Evolutionary conservation across 495 filamentous ascomycete genomes (phyloP).

Genomic region (Bathelium albidoporum): DNA sequence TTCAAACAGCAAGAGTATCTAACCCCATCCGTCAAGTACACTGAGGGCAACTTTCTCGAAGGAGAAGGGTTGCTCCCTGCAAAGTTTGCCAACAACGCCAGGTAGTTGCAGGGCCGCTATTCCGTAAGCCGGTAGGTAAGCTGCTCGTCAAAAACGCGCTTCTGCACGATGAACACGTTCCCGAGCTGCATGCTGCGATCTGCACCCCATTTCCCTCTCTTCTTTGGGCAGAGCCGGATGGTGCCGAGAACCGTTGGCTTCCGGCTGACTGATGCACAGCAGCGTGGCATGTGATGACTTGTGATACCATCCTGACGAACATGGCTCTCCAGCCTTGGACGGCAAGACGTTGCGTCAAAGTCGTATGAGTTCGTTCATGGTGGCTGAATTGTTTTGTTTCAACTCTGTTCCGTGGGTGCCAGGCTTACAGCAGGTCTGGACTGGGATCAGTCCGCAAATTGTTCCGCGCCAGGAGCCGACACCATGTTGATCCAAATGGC

Average conservation of each 20-base stretch:
- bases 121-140: background rate
- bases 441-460: no score
- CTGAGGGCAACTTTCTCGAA: background rate
- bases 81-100: no score
- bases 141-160: no score
- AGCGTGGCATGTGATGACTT: background rate
- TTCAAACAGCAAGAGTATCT: background rate
- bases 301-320: background rate
- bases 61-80: background rate
- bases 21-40: background rate
- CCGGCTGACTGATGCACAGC: background rate
- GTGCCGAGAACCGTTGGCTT: conserved; percentile 1
- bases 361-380: background rate
- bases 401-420: no score
- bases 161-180: conserved; percentile 2
- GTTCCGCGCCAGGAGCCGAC: no score
- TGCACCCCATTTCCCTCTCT: background rate
- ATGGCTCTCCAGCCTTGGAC: background rate
- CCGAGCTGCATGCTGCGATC: conserved; percentile 1
- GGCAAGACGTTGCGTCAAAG: background rate
- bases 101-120: background rate
- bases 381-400: background rate
- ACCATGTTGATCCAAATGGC: no score
- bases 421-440: no score
- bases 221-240: background rate